Conservation (phyloP, 305 asterid genomes). For the Fraxinus paxiana region DNA sequence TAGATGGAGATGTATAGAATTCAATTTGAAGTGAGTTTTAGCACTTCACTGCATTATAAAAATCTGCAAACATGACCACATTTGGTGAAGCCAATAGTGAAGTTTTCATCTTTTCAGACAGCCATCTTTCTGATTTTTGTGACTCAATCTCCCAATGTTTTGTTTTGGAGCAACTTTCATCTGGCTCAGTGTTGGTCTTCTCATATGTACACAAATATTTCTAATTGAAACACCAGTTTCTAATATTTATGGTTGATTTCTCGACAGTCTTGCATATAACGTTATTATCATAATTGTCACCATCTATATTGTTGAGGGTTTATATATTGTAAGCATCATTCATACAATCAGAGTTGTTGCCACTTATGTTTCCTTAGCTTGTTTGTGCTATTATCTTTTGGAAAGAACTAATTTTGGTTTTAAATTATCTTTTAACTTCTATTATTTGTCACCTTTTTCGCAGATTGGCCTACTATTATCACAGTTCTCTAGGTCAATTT, state of each 20-base stretch:
- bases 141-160: slow-evolving; percentile 28
- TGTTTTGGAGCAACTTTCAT: slow-evolving; percentile 26
- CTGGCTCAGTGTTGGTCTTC: slow-evolving; percentile 24
- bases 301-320: neutral
- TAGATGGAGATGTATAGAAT: slow-evolving; percentile 67
- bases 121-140: slow-evolving; percentile 33
- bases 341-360: neutral
- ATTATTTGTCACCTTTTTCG: slow-evolving; percentile 8
- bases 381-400: slow-evolving; percentile 3
- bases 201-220: slow-evolving; percentile 15
- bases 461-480: slow-evolving; percentile 2
- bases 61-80: slow-evolving; percentile 48
- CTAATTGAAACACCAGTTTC: slow-evolving; percentile 20
- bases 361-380: slow-evolving; percentile 20
- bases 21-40: slow-evolving; percentile 39
- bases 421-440: slow-evolving; percentile 9
- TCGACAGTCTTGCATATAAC: neutral
- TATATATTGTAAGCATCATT: slow-evolving; percentile 1
- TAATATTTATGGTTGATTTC: slow-evolving; percentile 21
- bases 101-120: slow-evolving; percentile 28
- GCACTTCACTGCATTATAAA: slow-evolving; percentile 41
- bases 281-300: slow-evolving; percentile 15
- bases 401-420: slow-evolving; percentile 13
- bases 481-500: slow-evolving; percentile 8
- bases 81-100: slow-evolving; percentile 50